Conservation (phyloP, 108 stramenopile species). For the Conticribra weissflogii region DNA sequence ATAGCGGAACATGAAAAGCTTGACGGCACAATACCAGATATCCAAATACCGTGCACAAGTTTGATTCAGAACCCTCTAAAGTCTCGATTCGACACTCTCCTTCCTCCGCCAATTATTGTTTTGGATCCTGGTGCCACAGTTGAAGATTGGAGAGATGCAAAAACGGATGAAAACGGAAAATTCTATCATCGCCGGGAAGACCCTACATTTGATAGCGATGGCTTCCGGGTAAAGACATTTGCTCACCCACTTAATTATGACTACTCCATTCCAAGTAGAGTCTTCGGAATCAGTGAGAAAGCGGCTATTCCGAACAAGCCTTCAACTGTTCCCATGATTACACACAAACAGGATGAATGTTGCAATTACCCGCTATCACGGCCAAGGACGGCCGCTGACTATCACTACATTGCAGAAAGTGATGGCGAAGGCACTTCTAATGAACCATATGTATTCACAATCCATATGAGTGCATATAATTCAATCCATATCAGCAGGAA, state of each 20-base stretch:
- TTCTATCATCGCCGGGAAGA: constrained; percentile 24
- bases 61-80: constrained; percentile 27
- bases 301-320: constrained; percentile 30
- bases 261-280: constrained; percentile 27
- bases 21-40: constrained; percentile 31
- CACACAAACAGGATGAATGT: constrained; percentile 31
- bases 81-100: constrained; percentile 39
- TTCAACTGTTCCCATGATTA: constrained; percentile 16
- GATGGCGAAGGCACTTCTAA: constrained; percentile 42
- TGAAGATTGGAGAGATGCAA: constrained; percentile 42
- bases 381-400: constrained; percentile 39
- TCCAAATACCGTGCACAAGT: constrained; percentile 32
- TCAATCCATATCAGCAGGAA: constrained; percentile 35
- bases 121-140: constrained; percentile 36
- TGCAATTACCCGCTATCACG: constrained; percentile 32
- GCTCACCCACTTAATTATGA: constrained; percentile 33
- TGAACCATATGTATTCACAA: constrained; percentile 39
- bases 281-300: constrained; percentile 41
- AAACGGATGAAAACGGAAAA: constrained; percentile 6
- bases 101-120: constrained; percentile 38
- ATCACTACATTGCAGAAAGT: constrained; percentile 53
- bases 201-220: constrained; percentile 32
- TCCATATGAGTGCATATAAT: constrained; percentile 46
- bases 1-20: constrained; percentile 35
- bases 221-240: constrained; percentile 34